Evolutionary conservation across 2,329 filamentous ascomycete genomes (phyloP).

Genomic region (Diaporthe capsici): DNA sequence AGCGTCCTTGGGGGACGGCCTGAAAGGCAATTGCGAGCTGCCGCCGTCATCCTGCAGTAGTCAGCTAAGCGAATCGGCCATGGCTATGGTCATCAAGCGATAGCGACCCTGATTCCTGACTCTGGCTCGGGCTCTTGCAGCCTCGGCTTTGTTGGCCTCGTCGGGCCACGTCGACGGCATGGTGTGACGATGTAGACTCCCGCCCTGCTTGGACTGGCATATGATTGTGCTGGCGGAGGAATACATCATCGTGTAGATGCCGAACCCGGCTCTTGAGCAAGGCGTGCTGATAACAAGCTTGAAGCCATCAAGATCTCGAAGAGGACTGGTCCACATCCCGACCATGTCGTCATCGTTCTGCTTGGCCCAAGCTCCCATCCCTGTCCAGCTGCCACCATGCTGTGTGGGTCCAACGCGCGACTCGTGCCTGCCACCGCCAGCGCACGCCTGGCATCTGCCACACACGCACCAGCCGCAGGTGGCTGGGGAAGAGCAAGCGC

Average conservation of each 20-base stretch:
- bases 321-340: slow-evolving; percentile 8
- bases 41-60: slow-evolving; percentile 34
- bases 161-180: slow-evolving; percentile 16
- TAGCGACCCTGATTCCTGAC: slow-evolving; percentile 14
- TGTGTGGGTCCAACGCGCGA: background rate
- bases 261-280: background rate
- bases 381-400: background rate
- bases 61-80: slow-evolving; percentile 21
- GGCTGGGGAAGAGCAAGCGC: slow-evolving; percentile 19
- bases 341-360: slow-evolving; percentile 30
- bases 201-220: slow-evolving; percentile 7
- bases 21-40: slow-evolving; percentile 25
- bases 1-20: slow-evolving; percentile 1
- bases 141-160: slow-evolving; percentile 18
- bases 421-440: slow-evolving; percentile 13
- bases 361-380: slow-evolving; percentile 11
- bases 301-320: background rate
- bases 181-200: slow-evolving; percentile 3
- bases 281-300: slow-evolving; percentile 2
- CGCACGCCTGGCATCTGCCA: background rate
- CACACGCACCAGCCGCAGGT: slow-evolving; percentile 30
- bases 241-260: slow-evolving; percentile 29
- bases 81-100: slow-evolving; percentile 23
- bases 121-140: slow-evolving; percentile 14
- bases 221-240: background rate